phyloP scores from a whole-genome alignment of 305 asterid species.

The Fraxinus latifolia region DNA sequence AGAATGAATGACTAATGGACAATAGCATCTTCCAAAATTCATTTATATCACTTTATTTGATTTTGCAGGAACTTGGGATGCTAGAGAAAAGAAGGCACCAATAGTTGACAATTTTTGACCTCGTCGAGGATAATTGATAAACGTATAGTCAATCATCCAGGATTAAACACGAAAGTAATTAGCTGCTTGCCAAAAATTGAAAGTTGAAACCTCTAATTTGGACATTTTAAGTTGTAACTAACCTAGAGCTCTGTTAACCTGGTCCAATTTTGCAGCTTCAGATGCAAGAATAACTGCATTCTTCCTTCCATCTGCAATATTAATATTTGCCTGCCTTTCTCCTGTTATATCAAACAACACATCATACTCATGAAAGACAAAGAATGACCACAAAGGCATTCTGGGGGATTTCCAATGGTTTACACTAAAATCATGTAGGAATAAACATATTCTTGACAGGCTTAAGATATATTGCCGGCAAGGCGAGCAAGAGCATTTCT shows the following conservation, averaged over 20 bases:
- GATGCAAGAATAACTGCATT: constrained; percentile 78
- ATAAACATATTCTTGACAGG: neutral
- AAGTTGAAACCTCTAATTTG: neutral
- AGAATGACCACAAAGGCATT: neutral
- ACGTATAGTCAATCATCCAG: neutral
- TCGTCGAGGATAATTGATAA: neutral
- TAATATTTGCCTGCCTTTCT: constrained; percentile 83
- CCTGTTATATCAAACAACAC: constrained; percentile 39
- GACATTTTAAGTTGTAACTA: constrained; percentile 22
- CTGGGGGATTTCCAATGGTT: neutral
- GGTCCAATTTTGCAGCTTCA: constrained; percentile 85
- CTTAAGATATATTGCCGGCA: neutral
- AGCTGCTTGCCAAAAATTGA: neutral
- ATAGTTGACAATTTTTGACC: neutral
- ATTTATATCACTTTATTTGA: neutral
- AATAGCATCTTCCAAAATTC: neutral
- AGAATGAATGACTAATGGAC: constrained; percentile 13
- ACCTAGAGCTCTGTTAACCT: constrained; percentile 88
- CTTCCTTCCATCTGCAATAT: constrained; percentile 78
- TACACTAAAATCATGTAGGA: neutral
- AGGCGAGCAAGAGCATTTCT: neutral
- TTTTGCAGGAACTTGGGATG: neutral
- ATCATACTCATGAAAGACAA: neutral
- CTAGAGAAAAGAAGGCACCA: neutral
- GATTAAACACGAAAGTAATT: neutral